Percentiles rank a stretch among this genome's conserved stretches.
phyloP scores from a whole-genome alignment of 2,329 filamentous ascomycete species.

The Setomelanomma holmii region DNA sequence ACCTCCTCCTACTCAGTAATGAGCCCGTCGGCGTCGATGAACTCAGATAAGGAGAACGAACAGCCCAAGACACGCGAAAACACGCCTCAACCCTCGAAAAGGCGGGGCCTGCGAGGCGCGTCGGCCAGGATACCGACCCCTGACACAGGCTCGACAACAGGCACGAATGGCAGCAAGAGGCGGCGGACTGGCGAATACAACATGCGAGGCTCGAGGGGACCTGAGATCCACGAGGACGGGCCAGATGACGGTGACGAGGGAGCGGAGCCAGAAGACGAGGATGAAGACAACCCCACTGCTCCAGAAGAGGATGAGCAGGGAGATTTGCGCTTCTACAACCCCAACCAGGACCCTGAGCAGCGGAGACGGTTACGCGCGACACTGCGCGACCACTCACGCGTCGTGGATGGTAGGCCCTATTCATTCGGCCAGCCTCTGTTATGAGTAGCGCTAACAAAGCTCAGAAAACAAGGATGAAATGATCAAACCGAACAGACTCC shows the following conservation, averaged over 20 bases:
- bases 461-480: constrained; percentile 75
- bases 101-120: constrained; percentile 49
- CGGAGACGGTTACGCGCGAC: constrained; percentile 73
- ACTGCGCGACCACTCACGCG: constrained; percentile 70
- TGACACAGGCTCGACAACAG: constrained; percentile 41
- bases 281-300: constrained; percentile 8
- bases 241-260: constrained; percentile 32
- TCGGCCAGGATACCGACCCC: constrained; percentile 47
- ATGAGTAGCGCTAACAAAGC: constrained; percentile 2
- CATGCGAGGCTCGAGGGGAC: constrained; percentile 10
- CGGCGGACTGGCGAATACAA: constrained; percentile 51
- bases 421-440: too few relatives aligned
- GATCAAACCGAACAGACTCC: constrained; percentile 68
- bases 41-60: constrained; percentile 57
- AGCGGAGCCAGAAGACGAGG: constrained; percentile 11
- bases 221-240: constrained; percentile 16
- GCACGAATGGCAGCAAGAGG: constrained; percentile 51
- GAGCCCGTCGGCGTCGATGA: constrained; percentile 39
- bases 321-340: constrained; percentile 69
- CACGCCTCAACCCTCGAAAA: constrained; percentile 49
- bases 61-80: constrained; percentile 32
- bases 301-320: constrained; percentile 19
- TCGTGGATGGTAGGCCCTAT: constrained; percentile 64
- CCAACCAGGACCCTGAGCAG: constrained; percentile 78
- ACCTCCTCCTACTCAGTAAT: constrained; percentile 41